Evolutionary conservation across 495 filamentous ascomycete species (phyloP), one percentile per base, ranked within the genome.

Genomic region (Hypoxylon crocopeplum): DNA sequence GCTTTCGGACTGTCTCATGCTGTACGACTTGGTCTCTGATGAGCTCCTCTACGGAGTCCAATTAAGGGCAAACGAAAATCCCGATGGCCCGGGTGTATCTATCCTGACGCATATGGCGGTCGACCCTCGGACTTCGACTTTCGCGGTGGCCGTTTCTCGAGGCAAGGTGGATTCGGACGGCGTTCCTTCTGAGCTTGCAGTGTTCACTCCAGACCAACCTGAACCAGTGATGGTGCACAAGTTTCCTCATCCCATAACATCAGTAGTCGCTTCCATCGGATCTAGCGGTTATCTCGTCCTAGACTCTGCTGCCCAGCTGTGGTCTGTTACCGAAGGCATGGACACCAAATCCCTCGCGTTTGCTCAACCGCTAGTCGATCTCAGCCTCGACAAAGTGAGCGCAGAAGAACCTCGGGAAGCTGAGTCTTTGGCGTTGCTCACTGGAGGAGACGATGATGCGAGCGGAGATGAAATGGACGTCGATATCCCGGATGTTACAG

Each of bases 21-120:
- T 90, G 36, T 91, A 86, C 67, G 85, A 92, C 61, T 68, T 90
- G 1, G 86, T 91, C 32, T 72, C 77, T 17, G 82, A 86, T 48
- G 77, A 80, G 36, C 69, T 84, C 6, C 70, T 76, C 15, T 86
- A 80, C 55, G 81, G 80, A 44, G 59, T 72, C 6, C 76, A 79
- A 48, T 24, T 70, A 33, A 56, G 62, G 29, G 2, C 53, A 64
- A 39, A 20, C 37, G 12, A 66, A 56, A 15, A 72, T 11, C 32
- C 50, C 20, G 34, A 56, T 22, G 32, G 44, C 8, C 50, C 54
- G 12, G 58, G 59, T 20, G 34, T 48, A 15, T 50, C 65, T 13
- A 64, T 68, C n/a, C 60, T 83, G 40, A 76, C 80, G 7, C 86
- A 87, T 57, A 74, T 92, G 8, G 84, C 88, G 0, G 75, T 86